Percentiles rank a stretch among this genome's conserved stretches.
Conservation (phyloP, 148 eudicot genomes). For the Silene conica region DNA sequence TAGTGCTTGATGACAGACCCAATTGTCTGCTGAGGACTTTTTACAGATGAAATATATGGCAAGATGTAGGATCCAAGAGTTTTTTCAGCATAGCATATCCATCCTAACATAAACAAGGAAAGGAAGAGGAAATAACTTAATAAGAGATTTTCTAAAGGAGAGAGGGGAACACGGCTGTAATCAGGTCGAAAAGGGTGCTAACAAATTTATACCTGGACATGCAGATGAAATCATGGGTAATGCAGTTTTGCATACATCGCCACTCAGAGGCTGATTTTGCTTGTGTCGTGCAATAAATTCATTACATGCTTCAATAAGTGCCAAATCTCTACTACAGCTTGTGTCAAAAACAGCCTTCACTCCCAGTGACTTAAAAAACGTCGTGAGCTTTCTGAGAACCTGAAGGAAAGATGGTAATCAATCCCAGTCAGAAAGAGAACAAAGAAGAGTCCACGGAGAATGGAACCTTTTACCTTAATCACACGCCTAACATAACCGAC, state of each 20-base stretch:
- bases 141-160: too few species aligned
- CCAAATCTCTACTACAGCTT: slow-evolving; percentile 84
- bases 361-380: slow-evolving; percentile 88
- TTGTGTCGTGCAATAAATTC: slow-evolving; percentile 78
- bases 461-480: background rate
- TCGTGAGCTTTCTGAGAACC: slow-evolving; percentile 82
- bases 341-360: slow-evolving; percentile 92
- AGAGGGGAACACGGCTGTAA: background rate
- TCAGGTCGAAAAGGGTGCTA: background rate
- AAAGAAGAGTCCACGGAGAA: background rate
- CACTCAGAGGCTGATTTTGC: slow-evolving; percentile 41
- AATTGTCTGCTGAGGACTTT: too few species aligned
- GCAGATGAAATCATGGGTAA: slow-evolving; percentile 91
- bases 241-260: slow-evolving; percentile 32
- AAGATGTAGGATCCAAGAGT: too few species aligned
- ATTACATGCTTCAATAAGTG: slow-evolving; percentile 87
- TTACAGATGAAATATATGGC: too few species aligned
- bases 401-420: slow-evolving; percentile 22
- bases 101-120: too few species aligned
- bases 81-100: too few species aligned
- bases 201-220: slow-evolving; percentile 72
- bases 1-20: too few species aligned
- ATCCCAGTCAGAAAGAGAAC: background rate
- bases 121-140: too few species aligned
- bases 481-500: background rate